phyloP scores from a whole-genome alignment of 441 rosid genomes.

The Rhodomyrtus psidioides region DNA sequence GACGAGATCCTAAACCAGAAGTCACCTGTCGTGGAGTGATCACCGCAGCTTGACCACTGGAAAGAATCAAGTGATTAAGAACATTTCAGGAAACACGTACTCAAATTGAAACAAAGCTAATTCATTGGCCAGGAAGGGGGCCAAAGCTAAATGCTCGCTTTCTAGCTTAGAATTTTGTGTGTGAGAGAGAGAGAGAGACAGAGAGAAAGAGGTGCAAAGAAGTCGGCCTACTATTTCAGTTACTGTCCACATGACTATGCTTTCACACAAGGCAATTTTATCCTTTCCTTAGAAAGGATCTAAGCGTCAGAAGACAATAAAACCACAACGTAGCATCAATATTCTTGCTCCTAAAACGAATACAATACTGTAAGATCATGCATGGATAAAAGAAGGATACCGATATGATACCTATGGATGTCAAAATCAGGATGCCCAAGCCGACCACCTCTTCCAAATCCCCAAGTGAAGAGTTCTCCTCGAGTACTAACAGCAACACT shows the following conservation, averaged over 20 bases:
- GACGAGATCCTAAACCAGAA: conserved; percentile 76
- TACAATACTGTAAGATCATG: not conserved
- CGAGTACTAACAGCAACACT: conserved; percentile 68
- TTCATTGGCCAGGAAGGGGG: not conserved
- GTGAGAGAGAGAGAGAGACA: not conserved
- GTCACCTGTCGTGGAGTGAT: conserved; percentile 95
- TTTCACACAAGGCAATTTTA: not conserved
- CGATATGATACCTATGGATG: conserved; percentile 70
- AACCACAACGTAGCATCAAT: not conserved
- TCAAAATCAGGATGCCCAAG: conserved; percentile 99
- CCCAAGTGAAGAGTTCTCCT: conserved; percentile 97
- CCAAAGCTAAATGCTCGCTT: not conserved
- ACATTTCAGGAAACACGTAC: not conserved
- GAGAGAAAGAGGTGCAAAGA: not conserved
- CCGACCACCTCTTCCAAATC: conserved; percentile 98
- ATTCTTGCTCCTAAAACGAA: not conserved
- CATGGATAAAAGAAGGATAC: not conserved
- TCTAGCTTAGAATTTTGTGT: not conserved
- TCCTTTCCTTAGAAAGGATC: not conserved
- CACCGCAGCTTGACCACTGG: conserved; percentile 98
- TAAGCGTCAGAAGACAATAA: not conserved
- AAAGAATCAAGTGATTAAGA: not conserved
- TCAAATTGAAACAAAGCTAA: not conserved
- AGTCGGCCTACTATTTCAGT: not conserved
- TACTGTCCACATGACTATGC: not conserved